Percentiles rank a stretch among this genome's conserved stretches.
Conservation (phyloP, 305 asterid genomes). For the Fraxinus xanthoxyloides region DNA sequence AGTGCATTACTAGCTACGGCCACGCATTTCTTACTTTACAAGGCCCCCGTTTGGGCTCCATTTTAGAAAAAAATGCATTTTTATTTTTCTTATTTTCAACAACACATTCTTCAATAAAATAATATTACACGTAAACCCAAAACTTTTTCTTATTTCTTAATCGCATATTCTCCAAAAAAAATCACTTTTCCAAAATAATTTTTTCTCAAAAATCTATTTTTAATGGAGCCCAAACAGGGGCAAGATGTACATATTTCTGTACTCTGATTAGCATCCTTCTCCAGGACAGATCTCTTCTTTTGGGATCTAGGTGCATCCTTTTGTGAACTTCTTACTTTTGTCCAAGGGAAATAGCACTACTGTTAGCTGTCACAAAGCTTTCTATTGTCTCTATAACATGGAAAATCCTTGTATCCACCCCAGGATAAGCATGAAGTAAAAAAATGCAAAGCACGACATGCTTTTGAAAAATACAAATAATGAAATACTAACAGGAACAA, state of each 20-base stretch:
- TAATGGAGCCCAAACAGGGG: background rate
- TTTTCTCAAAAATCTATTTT: background rate
- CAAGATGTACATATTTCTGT: background rate
- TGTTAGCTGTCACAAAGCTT: background rate
- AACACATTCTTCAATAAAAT: background rate
- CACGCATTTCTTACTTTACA: background rate
- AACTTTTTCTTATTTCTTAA: background rate
- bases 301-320: background rate
- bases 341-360: constrained; percentile 4
- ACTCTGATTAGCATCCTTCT: background rate
- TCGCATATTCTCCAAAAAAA: background rate
- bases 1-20: background rate
- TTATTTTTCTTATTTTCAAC: background rate
- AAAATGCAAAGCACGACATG: background rate
- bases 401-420: background rate
- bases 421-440: background rate
- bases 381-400: constrained; percentile 9
- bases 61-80: background rate
- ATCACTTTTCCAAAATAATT: background rate
- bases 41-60: background rate
- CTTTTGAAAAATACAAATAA: constrained; percentile 16
- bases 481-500: background rate
- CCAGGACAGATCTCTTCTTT: background rate
- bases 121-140: background rate
- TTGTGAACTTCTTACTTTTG: background rate